A percentile compares a stretch with the other conserved stretches of the same genome.
Conservation (phyloP, 257 asterid species). For the Oldenlandia corymbosa region DNA sequence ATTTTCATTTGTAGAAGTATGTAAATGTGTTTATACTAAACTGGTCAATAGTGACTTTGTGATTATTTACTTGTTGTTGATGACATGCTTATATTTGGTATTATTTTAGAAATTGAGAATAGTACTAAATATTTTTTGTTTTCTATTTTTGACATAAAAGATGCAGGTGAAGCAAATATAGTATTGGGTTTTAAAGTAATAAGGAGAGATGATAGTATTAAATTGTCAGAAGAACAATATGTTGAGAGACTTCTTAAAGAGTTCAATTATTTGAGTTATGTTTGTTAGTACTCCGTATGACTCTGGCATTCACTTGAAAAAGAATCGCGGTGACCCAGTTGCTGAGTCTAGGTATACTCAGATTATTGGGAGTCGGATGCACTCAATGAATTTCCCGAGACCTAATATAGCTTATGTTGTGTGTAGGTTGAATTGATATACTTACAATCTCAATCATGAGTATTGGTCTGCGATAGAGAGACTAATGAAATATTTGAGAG, state of each 20-base stretch:
- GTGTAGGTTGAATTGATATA: neutral
- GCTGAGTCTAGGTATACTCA: too few relatives aligned
- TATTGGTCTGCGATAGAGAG: neutral
- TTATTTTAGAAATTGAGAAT: neutral
- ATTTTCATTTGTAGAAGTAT: neutral
- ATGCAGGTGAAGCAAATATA: neutral
- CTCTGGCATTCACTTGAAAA: too few relatives aligned
- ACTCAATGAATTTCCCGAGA: too few relatives aligned
- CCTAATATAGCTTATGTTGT: too few relatives aligned
- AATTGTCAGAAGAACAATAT: neutral
- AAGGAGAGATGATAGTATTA: neutral
- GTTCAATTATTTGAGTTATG: too few relatives aligned
- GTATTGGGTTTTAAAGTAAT: neutral
- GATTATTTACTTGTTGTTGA: neutral
- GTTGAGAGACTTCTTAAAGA: too few relatives aligned
- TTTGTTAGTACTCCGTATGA: too few relatives aligned
- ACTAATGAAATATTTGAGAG: neutral
- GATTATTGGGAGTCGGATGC: too few relatives aligned
- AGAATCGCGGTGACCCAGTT: too few relatives aligned
- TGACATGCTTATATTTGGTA: neutral
- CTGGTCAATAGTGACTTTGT: neutral
- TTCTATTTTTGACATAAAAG: neutral
- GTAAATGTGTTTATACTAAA: neutral
- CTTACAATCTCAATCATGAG: neutral
- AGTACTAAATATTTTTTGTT: neutral